Percentiles rank a stretch among this genome's conserved stretches.
phyloP scores from a whole-genome alignment of 345 rosid species.

The Erodium maritimum region DNA sequence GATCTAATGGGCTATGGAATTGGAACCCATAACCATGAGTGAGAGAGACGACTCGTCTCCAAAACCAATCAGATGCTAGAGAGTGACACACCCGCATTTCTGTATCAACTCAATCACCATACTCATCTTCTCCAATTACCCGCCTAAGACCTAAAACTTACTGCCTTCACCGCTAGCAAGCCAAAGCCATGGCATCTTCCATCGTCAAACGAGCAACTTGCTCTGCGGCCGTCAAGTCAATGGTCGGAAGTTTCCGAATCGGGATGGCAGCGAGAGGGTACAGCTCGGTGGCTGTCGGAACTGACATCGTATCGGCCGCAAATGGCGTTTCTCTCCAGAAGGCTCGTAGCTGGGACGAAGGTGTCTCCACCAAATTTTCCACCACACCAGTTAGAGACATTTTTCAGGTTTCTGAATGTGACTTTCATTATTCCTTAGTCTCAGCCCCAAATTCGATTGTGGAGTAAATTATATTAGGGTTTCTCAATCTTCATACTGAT shows the following conservation, averaged over 20 bases:
- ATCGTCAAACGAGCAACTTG: slow-evolving; percentile 32
- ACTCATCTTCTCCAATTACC: no score
- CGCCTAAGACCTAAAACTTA: no score
- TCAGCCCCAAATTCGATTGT: not conserved
- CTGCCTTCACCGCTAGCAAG: no score
- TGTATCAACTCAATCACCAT: not conserved
- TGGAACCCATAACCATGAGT: no score
- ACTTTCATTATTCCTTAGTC: no score
- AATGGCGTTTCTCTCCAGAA: slow-evolving; percentile 71
- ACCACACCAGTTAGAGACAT: slow-evolving; percentile 56
- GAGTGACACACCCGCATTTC: no score
- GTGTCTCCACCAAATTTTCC: slow-evolving; percentile 64
- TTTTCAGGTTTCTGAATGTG: slow-evolving; percentile 40
- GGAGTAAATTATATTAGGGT: not conserved
- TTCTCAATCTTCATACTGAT: not conserved
- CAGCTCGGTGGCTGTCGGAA: slow-evolving; percentile 54
- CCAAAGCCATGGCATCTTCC: slow-evolving; percentile 41
- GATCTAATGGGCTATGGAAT: no score
- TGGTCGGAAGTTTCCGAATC: slow-evolving; percentile 12
- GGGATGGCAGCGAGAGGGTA: slow-evolving; percentile 29
- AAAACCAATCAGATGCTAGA: no score
- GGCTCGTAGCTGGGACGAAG: slow-evolving; percentile 86
- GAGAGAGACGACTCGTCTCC: no score
- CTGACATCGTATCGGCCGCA: slow-evolving; percentile 54
- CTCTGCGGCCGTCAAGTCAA: slow-evolving; percentile 16